Evolutionary conservation across 169 alveolate genomes (phyloP), one percentile per base, ranked within the genome.

Genomic region (Cryptosporidium xiaoi): DNA sequence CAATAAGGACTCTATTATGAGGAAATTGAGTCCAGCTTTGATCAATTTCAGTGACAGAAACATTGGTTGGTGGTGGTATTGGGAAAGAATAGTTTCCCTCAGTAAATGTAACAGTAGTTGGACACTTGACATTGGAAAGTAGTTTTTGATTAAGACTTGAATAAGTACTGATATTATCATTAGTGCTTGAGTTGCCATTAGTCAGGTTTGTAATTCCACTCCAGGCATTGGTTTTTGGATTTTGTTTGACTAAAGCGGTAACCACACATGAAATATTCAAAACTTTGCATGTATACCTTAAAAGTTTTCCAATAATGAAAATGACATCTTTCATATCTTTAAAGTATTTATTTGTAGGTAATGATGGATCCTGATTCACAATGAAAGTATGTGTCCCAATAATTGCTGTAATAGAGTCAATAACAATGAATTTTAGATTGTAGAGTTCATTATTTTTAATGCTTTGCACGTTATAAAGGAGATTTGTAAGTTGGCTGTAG

Each of bases 1-100:
- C 77, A 60, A 77, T 77, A 3, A 77, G 71, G 12, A 77, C 64
- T 60, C 71, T 58, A 50, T 77, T 77, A n/a, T 77, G 87, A 34
- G 87, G 87, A 8, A 66, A 34, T 8, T 40, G 8, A n/a, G 34
- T n/a, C 87, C 87, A 77, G 24, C 46, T 60, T 7, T 77, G 66
- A 40, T 77, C 87, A 33, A 77, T 77, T 40, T 77, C 71, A 4
- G 77, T 56, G 15, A 44, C 13, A 24, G 56, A 69, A 29, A 34
- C 55, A 33, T 51, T 69, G 12, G 83, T 53, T 56, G 83, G 83
- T 1, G 83, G 83, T 12, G 83, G 83, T n/a, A 69, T 31, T 1
- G 16, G 7, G 55, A 69, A 69, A 27, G 67, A 64, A 33, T 50
- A 16, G 27, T 64, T 64, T 51, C 40, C 58, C 10, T 40, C 48